Evolutionary conservation across 179 eudicot species (phyloP), one percentile per base, ranked within the genome.

Genomic region (Beta corolliflora): DNA sequence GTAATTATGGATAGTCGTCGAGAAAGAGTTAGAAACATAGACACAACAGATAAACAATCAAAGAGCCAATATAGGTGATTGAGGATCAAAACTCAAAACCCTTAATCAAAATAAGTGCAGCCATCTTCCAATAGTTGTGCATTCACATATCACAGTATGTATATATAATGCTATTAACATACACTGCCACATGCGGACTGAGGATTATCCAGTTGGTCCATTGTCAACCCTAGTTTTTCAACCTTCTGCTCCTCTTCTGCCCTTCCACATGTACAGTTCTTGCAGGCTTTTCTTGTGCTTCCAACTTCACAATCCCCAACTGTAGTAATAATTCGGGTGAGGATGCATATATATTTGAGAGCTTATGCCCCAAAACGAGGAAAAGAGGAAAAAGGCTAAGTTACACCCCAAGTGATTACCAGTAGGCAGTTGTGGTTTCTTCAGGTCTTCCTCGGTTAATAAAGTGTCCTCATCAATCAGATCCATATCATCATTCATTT

Each of bases 101-200:
- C 46, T 36, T 48, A 10, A 14, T 10, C 5, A 11, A 55, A 21
- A 23, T 60, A 45, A 44, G 69, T 61, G n/a, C 31, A 60, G 12
- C 44, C 60, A 70, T 46, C 72, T 36, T 25, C 10, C 54, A 75
- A 6, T 3, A 0, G 58, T 23, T 19, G 25, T 41, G 14, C 4
- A 18, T 73, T 13, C 58, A 75, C 8, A 79, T 75, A 29, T 7
- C 69, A 77, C 52, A 46, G 5, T 44, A 19, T 29, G 54, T n/a
- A n/a, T 50, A 75, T 15, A 50, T 31, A 61, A 73, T 68, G 45
- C 68, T 54, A 73, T 25, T 70, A 83, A 83, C 95, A 68, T 91
- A 93, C 98, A 88, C 84, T 96, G 86, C 98, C 97, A 81, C 99
- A 96, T 59, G 98, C 89, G 45, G 98, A 94, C 83, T 96, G 94